phyloP scores from a whole-genome alignment of 805 yeast genomes.

The Dipodascopsis tothii region DNA sequence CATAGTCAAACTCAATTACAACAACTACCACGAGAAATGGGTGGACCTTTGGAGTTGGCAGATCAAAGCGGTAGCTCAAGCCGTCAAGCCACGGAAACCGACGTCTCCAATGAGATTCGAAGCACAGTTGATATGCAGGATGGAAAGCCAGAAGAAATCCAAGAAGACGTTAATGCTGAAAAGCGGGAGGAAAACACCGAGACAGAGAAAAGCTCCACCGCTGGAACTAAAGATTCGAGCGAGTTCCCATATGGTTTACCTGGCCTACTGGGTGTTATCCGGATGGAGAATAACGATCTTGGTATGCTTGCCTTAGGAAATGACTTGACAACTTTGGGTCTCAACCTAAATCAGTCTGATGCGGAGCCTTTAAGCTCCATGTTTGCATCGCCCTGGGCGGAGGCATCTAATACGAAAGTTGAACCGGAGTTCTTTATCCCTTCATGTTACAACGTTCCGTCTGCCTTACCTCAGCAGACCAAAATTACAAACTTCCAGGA shows the following conservation, averaged over 20 bases:
- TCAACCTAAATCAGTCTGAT: conserved; percentile 45
- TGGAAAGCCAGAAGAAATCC: conserved; percentile 3
- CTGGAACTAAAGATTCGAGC: conserved; percentile 34
- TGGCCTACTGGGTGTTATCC: conserved; percentile 53
- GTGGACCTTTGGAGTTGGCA: neutral
- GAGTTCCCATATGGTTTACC: conserved; percentile 57
- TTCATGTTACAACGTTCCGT: conserved; percentile 40
- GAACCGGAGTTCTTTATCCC: conserved; percentile 77
- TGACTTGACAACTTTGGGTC: conserved; percentile 60
- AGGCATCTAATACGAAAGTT: conserved; percentile 80
- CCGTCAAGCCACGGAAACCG: neutral
- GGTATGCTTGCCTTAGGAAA: conserved; percentile 66
- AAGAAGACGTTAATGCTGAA: conserved; percentile 1
- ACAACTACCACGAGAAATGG: neutral
- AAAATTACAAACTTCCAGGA: conserved; percentile 56
- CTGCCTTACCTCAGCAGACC: conserved; percentile 40
- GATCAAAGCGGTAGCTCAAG: neutral
- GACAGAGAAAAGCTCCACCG: neutral
- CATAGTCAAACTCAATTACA: conserved; percentile 1
- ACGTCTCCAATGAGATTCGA: neutral
- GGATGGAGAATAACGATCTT: conserved; percentile 56
- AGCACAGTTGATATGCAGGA: conserved; percentile 5
- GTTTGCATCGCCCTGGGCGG: conserved; percentile 92
- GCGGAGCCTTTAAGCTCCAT: conserved; percentile 46
- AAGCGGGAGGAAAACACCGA: conserved; percentile 1